Evolutionary conservation across 1,139 yeast species (phyloP).

Genomic region (Scheffersomyces insectosa): DNA sequence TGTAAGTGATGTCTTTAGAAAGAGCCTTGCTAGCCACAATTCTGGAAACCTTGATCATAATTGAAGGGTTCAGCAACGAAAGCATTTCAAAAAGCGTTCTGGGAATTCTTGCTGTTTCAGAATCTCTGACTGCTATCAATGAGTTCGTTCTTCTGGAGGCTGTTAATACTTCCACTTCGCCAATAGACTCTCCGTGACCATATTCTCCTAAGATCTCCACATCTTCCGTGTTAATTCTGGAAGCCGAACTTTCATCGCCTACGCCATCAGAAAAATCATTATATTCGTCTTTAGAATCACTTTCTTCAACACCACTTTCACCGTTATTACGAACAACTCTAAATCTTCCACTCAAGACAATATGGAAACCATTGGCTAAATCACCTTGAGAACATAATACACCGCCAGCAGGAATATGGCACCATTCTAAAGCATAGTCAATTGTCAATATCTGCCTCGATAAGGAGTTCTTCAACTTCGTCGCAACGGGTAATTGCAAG

Average conservation of each 20-base stretch:
- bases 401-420: slow-evolving; percentile 84
- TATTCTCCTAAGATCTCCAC: slow-evolving; percentile 65
- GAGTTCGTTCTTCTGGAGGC: slow-evolving; percentile 74
- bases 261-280: slow-evolving; percentile 10
- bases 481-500: slow-evolving; percentile 76
- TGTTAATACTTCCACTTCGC: slow-evolving; percentile 92
- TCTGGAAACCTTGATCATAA: slow-evolving; percentile 87
- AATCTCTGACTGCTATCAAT: slow-evolving; percentile 85
- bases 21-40: slow-evolving; percentile 76
- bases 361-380: slow-evolving; percentile 87
- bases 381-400: slow-evolving; percentile 80
- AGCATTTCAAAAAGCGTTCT: slow-evolving; percentile 82
- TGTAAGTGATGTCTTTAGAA: slow-evolving; percentile 5
- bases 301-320: slow-evolving; percentile 4
- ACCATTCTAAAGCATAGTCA: slow-evolving; percentile 95
- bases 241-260: slow-evolving; percentile 4
- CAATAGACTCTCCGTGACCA: slow-evolving; percentile 93
- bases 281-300: slow-evolving; percentile 7
- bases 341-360: slow-evolving; percentile 86
- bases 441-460: slow-evolving; percentile 69
- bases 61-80: slow-evolving; percentile 82
- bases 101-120: slow-evolving; percentile 92
- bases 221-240: slow-evolving; percentile 19
- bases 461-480: slow-evolving; percentile 63
- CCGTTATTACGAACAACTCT: slow-evolving; percentile 53